Evolutionary conservation across 2,329 filamentous ascomycete species (phyloP).

Genomic region (Aspergillus awamori): DNA sequence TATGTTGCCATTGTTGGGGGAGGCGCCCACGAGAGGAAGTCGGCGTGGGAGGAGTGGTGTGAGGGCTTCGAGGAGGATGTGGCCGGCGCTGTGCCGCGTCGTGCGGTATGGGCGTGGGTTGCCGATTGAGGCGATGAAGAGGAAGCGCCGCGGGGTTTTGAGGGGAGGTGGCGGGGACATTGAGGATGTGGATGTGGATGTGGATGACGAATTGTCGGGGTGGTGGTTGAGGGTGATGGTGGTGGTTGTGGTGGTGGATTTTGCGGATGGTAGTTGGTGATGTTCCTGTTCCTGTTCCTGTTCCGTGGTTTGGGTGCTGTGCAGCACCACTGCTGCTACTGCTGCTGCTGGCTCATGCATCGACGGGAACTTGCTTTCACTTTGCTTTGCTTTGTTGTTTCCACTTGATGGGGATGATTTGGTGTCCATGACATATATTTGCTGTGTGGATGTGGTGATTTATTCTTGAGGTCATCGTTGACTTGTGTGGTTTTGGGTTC

Average conservation of each 20-base stretch:
- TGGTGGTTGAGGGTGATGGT: not conserved
- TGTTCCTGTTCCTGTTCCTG: not conserved
- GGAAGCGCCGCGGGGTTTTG: slow-evolving; percentile 38
- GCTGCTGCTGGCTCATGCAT: no score
- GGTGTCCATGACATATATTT: no score
- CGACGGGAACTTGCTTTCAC: no score
- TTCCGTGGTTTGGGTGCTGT: not conserved
- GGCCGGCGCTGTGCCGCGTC: slow-evolving; percentile 85
- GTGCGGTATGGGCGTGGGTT: slow-evolving; percentile 74
- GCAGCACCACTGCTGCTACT: no score
- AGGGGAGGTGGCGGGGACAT: slow-evolving; percentile 5
- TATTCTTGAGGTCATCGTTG: no score
- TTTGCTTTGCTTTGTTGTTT: no score
- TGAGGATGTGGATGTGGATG: not conserved
- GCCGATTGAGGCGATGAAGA: slow-evolving; percentile 84
- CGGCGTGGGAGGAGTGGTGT: slow-evolving; percentile 49
- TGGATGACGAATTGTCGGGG: not conserved
- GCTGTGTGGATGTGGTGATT: no score
- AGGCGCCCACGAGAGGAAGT: slow-evolving; percentile 50
- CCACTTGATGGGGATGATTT: no score
- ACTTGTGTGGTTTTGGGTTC: no score
- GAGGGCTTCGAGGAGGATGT: slow-evolving; percentile 70
- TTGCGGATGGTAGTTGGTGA: not conserved
- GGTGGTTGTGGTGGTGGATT: not conserved
- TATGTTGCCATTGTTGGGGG: slow-evolving; percentile 37